Base-by-base conservation (phyloP, 176 grass and related monocot species). In the Saccharum spontaneum region DNA sequence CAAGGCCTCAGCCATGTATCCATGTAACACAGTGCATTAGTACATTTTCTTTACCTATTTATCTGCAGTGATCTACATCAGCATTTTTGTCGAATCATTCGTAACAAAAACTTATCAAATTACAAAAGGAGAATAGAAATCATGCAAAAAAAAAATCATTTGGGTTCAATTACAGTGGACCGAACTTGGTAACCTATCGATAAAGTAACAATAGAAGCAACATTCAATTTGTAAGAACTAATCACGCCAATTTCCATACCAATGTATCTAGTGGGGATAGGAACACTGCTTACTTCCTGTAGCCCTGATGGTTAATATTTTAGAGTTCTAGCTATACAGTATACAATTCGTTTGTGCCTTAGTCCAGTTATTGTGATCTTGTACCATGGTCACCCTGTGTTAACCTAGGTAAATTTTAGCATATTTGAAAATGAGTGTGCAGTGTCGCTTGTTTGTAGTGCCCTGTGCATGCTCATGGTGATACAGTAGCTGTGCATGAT, bases 391-490 rank as follows among this genome's bases (percentile, higher is more conserved):
- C 7, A 12, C 10, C 8, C 23, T 43, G 67, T 72, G 67, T 84
- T 88, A 24, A 33, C 40, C n/a, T 18, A n/a, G 76, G 36, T 52
- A 4, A 16, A 75, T 76, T 82, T 78, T 78, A 45, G 24, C 43
- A 65, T 39, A 64, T 43, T 60, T 34, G 14, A 34, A 86, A 86
- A 81, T 20, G 16, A 15, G 50, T 4, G 39, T 18, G 33, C 49
- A 49, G 30, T 0, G 10, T 67, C 8, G 11, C 8, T 78, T 71
- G 10, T 76, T 63, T 38, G 55, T 73, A 37, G 3, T 65, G 13
- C 63, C 37, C 6, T 59, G 41, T 67, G 15, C 30, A 8, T 30
- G 7, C 63, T 50, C 45, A 3, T 78, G 46, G 41, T 38, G 20
- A 72, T 37, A 3, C 26, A 46, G 26, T 66, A 30, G 36, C 50